phyloP scores from a whole-genome alignment of 495 filamentous ascomycete genomes.

The Aspergillus cristatus region DNA sequence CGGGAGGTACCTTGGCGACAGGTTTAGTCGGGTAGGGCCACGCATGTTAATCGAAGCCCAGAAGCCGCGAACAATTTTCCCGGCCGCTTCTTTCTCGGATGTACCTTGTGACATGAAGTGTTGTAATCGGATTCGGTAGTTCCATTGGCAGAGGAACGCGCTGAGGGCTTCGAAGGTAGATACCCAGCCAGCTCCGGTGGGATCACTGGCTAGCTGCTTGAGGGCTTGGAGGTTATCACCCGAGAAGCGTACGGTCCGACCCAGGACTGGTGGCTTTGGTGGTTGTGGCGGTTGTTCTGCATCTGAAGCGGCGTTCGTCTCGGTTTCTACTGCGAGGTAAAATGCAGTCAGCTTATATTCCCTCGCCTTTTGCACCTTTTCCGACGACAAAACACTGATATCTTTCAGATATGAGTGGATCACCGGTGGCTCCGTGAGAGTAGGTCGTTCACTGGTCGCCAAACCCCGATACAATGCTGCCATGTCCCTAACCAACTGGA shows the following conservation, averaged over 20 bases:
- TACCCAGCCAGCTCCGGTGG: no score
- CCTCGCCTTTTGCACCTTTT: background rate
- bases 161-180: no score
- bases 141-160: no score
- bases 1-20: slow-evolving; percentile 2
- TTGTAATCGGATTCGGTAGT: background rate
- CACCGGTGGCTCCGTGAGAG: slow-evolving; percentile 1
- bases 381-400: background rate
- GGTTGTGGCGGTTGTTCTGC: no score
- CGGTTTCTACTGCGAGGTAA: no score
- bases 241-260: no score
- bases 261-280: no score
- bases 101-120: background rate
- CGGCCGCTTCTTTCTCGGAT: background rate
- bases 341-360: background rate
- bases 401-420: background rate
- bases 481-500: slow-evolving; percentile 1
- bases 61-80: background rate
- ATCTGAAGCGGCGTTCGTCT: no score
- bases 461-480: slow-evolving; percentile 2
- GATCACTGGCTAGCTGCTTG: no score
- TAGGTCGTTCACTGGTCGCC: background rate
- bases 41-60: slow-evolving; percentile 4
- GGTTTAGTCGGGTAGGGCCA: background rate
- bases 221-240: no score